A percentile compares a stretch with the other conserved stretches of the same genome.
Evolutionary conservation across 2,329 filamentous ascomycete species (phyloP).

Genomic region (Xylaria sp.): DNA sequence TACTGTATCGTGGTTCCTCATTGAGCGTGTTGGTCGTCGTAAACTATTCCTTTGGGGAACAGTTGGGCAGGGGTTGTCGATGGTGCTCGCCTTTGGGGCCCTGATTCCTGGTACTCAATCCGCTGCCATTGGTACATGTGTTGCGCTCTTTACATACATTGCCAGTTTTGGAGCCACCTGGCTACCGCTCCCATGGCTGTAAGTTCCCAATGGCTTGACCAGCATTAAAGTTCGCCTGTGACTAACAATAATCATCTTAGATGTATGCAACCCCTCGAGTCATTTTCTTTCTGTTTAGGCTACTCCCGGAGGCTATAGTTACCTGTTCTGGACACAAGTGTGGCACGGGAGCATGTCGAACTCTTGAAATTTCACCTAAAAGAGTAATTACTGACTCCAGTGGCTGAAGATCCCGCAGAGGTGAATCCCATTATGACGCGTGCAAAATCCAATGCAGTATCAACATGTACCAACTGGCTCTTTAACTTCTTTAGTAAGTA

Average conservation of each 20-base stretch:
- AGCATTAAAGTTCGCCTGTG: too few species aligned
- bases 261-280: too few species aligned
- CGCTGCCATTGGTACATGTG: constrained; percentile 70
- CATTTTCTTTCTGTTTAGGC: too few species aligned
- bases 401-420: constrained; percentile 58
- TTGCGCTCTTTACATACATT: constrained; percentile 73
- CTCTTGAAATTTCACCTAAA: too few species aligned
- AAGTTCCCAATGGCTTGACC: constrained; percentile 2
- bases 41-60: constrained; percentile 53
- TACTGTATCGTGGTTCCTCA: constrained; percentile 60
- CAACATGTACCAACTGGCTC: constrained; percentile 57
- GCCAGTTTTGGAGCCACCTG: constrained; percentile 71
- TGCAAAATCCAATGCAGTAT: constrained; percentile 56
- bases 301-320: too few species aligned
- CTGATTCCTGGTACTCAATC: constrained; percentile 69
- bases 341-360: too few species aligned
- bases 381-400: too few species aligned
- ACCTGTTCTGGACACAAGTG: too few species aligned
- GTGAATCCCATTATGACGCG: constrained; percentile 57
- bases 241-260: too few species aligned
- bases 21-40: constrained; percentile 53
- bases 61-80: constrained; percentile 57
- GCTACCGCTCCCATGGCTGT: constrained; percentile 66
- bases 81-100: constrained; percentile 65
- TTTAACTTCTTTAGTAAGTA: constrained; percentile 48